Evolutionary conservation across 1,284 basidiomycete species (phyloP).

Genomic region (Boletus subluridellus): DNA sequence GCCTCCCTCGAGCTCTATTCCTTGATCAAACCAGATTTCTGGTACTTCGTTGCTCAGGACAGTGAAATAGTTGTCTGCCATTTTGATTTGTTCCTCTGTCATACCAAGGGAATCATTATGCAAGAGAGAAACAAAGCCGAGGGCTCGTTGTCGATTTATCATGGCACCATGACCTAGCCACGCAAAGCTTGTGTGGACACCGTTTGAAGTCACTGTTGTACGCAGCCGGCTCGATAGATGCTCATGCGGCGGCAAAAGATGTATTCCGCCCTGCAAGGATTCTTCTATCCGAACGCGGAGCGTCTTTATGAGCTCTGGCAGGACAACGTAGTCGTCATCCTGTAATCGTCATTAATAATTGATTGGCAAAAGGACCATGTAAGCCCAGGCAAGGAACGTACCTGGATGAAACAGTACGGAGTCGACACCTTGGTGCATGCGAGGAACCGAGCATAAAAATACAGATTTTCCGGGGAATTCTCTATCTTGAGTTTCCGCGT

Average conservation of each 20-base stretch:
- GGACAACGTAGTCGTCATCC: constrained; percentile 68
- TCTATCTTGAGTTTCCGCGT: constrained; percentile 46
- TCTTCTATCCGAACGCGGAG: constrained; percentile 43
- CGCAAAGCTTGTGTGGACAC: constrained; percentile 55
- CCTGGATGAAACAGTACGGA: constrained; percentile 62
- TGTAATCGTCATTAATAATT: constrained; percentile 24
- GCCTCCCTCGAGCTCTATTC: constrained; percentile 56
- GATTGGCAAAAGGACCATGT: not conserved
- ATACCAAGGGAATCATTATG: constrained; percentile 38
- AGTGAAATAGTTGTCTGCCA: constrained; percentile 71
- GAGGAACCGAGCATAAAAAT: constrained; percentile 63
- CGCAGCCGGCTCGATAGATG: constrained; percentile 51
- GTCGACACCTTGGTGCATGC: constrained; percentile 54
- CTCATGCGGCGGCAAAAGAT: constrained; percentile 61
- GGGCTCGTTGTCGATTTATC: constrained; percentile 42
- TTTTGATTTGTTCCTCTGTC: constrained; percentile 51
- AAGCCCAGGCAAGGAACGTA: constrained; percentile 21
- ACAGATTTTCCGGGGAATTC: constrained; percentile 57
- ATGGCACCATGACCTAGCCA: constrained; percentile 68
- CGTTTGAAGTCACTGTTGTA: constrained; percentile 31
- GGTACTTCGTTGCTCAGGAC: constrained; percentile 50
- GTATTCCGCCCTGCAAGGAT: constrained; percentile 36
- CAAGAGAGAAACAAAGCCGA: constrained; percentile 51
- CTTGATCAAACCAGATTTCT: constrained; percentile 60
- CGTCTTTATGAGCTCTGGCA: constrained; percentile 52